These are phyloP conservation scores for Helicostylum pulchrum DNA, from an alignment of 192 early-diverging fungal species.

Conservation along the genomic window DNA sequence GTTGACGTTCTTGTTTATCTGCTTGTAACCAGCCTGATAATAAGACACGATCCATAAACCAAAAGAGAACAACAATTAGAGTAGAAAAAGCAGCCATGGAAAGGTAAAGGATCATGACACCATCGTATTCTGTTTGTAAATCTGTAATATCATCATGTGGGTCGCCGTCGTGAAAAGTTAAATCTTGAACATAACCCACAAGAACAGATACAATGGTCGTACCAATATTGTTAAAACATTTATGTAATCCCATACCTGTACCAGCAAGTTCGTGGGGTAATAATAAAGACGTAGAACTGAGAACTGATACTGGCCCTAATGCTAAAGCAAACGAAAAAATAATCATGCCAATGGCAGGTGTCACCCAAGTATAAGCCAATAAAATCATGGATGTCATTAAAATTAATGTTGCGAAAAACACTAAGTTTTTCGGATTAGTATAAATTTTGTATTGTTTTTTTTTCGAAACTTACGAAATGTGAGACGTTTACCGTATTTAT, in stretches of 20 bases:
- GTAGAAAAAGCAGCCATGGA: constrained; percentile 7
- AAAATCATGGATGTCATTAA: constrained; percentile 31
- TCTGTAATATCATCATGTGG: constrained; percentile 18
- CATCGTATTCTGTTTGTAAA: constrained; percentile 24
- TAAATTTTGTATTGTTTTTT: background rate
- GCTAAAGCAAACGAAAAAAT: constrained; percentile 57
- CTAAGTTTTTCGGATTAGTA: background rate
- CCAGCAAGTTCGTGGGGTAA: constrained; percentile 50
- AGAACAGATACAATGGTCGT: constrained; percentile 58
- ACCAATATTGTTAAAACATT: constrained; percentile 60
- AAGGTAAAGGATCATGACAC: constrained; percentile 33
- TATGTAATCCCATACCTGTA: constrained; percentile 58
- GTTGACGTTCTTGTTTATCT: constrained; percentile 15
- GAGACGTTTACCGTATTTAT: constrained; percentile 51
- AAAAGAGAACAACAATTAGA: constrained; percentile 9
- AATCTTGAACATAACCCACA: constrained; percentile 59
- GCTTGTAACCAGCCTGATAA: constrained; percentile 33
- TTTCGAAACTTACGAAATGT: constrained; percentile 33
- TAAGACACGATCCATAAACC: constrained; percentile 19
- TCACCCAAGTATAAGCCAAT: constrained; percentile 50
- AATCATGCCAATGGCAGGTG: constrained; percentile 52
- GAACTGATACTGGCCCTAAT: constrained; percentile 51
- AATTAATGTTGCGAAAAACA: constrained; percentile 21
- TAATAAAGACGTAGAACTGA: constrained; percentile 53
- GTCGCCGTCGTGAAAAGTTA: constrained; percentile 31